Evolutionary conservation across 352 stramenopile species (phyloP).

Genomic region (Phytophthora pini): DNA sequence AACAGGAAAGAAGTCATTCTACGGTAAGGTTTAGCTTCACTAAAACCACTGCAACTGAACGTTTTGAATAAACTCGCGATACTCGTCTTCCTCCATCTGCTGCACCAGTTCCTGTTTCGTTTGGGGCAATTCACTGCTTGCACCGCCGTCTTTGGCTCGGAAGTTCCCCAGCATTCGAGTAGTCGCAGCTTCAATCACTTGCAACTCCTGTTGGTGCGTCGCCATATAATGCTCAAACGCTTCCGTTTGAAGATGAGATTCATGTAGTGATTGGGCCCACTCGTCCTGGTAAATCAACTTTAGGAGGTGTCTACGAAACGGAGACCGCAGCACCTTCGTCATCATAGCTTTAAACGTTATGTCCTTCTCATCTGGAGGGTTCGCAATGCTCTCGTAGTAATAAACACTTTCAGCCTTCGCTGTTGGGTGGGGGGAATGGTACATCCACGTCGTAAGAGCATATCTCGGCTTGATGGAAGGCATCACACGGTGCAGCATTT

Average conservation of each 20-base stretch:
- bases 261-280: constrained; percentile 61
- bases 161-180: constrained; percentile 59
- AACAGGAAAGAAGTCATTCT: too few relatives aligned
- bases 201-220: constrained; percentile 62
- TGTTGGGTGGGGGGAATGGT: constrained; percentile 34
- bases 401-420: constrained; percentile 25
- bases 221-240: constrained; percentile 69
- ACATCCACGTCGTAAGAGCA: constrained; percentile 80
- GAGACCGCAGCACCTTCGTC: constrained; percentile 59
- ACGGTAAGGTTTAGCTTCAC: too few relatives aligned
- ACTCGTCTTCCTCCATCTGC: too few relatives aligned
- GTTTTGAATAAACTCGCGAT: too few relatives aligned
- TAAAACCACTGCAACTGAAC: too few relatives aligned
- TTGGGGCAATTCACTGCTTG: too few relatives aligned
- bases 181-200: constrained; percentile 57
- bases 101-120: too few relatives aligned
- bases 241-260: constrained; percentile 60
- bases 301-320: constrained; percentile 69
- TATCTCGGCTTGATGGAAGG: constrained; percentile 52
- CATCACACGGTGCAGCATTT: constrained; percentile 84
- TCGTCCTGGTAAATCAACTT: constrained; percentile 64
- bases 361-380: background rate
- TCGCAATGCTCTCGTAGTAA: constrained; percentile 29
- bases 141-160: too few relatives aligned
- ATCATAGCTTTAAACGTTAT: constrained; percentile 41